These are phyloP conservation scores for Daldinia sp. DNA, from an alignment of 2,329 filamentous ascomycete species.

Conservation along the genomic window DNA sequence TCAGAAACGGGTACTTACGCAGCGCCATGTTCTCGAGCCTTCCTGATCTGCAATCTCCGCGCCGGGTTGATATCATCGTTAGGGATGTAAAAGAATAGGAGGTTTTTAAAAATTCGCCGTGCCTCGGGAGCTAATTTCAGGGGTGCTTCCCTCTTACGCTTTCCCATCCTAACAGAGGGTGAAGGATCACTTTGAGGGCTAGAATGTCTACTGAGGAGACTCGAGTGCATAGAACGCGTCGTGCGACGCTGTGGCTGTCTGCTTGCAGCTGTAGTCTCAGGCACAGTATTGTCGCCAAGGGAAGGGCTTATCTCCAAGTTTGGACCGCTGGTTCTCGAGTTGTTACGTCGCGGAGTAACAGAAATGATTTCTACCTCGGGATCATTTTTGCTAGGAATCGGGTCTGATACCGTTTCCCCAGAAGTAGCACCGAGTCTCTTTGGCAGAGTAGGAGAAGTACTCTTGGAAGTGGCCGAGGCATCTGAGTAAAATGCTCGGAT, in stretches of 20 bases:
- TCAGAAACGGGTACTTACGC: slow-evolving; percentile 41
- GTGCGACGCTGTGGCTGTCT: slow-evolving; percentile 28
- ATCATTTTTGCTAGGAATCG: slow-evolving; percentile 25
- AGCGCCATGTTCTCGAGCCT: slow-evolving; percentile 80
- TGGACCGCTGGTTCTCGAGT: slow-evolving; percentile 7
- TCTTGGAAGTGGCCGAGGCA: slow-evolving; percentile 44
- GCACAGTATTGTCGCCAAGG: slow-evolving; percentile 26
- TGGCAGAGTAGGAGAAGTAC: slow-evolving; percentile 5
- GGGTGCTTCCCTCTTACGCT: slow-evolving; percentile 60
- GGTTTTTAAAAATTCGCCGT: slow-evolving; percentile 68
- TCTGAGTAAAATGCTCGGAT: slow-evolving; percentile 42
- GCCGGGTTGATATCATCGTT: slow-evolving; percentile 78
- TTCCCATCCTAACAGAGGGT: slow-evolving; percentile 52
- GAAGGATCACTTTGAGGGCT: slow-evolving; percentile 41
- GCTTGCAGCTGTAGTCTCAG: slow-evolving; percentile 35
- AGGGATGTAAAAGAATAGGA: slow-evolving; percentile 83
- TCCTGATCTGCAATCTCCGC: slow-evolving; percentile 78
- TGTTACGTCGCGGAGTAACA: slow-evolving; percentile 37
- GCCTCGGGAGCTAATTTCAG: slow-evolving; percentile 63
- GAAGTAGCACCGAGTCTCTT: neutral
- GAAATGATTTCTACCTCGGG: slow-evolving; percentile 42
- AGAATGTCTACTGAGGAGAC: slow-evolving; percentile 33
- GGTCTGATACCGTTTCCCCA: slow-evolving; percentile 36
- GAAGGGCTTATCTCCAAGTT: slow-evolving; percentile 9
- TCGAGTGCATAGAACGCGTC: slow-evolving; percentile 24